These are phyloP conservation scores for Lepraria neglecta DNA, from an alignment of 495 filamentous ascomycete species.

Conservation along the genomic window DNA sequence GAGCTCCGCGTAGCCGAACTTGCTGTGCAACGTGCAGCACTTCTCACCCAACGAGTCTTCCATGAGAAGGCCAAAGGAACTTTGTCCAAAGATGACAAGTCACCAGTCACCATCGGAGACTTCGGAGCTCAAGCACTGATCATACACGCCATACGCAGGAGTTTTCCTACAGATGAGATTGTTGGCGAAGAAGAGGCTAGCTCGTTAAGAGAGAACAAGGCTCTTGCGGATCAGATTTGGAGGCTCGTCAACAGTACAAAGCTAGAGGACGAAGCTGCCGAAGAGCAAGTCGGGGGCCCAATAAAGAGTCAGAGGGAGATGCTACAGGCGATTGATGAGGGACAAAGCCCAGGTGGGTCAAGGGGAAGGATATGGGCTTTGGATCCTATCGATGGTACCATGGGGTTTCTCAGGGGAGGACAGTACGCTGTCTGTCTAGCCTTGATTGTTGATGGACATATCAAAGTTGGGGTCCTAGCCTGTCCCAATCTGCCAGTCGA, in stretches of 20 bases:
- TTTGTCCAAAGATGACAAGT: slow-evolving; percentile 86
- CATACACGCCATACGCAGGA: slow-evolving; percentile 77
- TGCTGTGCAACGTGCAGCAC: slow-evolving; percentile 80
- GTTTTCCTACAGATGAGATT: slow-evolving; percentile 86
- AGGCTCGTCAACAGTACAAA: slow-evolving; percentile 63
- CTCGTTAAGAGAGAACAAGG: slow-evolving; percentile 60
- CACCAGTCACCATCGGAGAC: slow-evolving; percentile 95
- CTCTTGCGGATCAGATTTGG: slow-evolving; percentile 71
- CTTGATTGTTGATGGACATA: slow-evolving; percentile 87
- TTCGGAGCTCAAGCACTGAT: slow-evolving; percentile 97
- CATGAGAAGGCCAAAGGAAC: slow-evolving; percentile 88
- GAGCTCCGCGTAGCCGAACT: slow-evolving; percentile 85
- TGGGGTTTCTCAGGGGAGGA: slow-evolving; percentile 92
- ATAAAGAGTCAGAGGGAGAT: slow-evolving; percentile 65
- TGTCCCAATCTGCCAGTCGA: slow-evolving; percentile 91
- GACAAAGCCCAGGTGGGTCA: slow-evolving; percentile 70
- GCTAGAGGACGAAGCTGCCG: slow-evolving; percentile 62
- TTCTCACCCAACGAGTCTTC: slow-evolving; percentile 91
- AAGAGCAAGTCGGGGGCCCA: slow-evolving; percentile 63
- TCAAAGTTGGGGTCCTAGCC: slow-evolving; percentile 87
- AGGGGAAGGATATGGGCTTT: slow-evolving; percentile 90
- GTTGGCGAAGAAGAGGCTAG: slow-evolving; percentile 92
- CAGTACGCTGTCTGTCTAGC: slow-evolving; percentile 95
- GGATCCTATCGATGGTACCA: slow-evolving; percentile 96
- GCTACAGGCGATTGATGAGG: slow-evolving; percentile 79